Evolutionary conservation across 148 eudicot genomes (phyloP), one percentile per base, ranked within the genome.

Genomic region (Oxyria digyna): DNA sequence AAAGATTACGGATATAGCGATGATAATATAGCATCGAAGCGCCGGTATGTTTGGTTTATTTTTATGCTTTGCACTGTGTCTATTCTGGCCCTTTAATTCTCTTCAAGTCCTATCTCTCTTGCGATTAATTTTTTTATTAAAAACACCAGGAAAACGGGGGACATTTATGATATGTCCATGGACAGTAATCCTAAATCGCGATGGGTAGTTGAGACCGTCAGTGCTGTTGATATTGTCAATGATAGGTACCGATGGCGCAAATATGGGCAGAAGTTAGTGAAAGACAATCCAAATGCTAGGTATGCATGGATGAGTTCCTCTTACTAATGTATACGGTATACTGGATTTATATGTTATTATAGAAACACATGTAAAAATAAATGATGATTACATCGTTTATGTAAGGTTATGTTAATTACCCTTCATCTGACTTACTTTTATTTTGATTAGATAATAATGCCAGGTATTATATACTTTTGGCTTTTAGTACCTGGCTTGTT

Each of bases 191-290:
- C 81, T 4, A 67, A 90, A 70, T 73, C 85, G 46, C 85, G 85
- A 33, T 72, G 77, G 69, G 87, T 90, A 63, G 81, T 93, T 71
- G 86, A 94, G 69, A 88, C 91, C 43, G 71, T 79, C 63, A 91
- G 96, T 46, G 89, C 72, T 65, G 88, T 91, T 71, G 99, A 94
- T 80, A 67, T 88, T 46, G 83, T 91, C 42, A 85, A 87, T 78
- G 99, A 94, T 80, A 96, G 99, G 57, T 83, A 76, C 75, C 87
- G 99, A 20, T 90, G 97, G 99, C 99, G 97, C 67, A 94, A 94
- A 76, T 94, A 94, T 76, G 99, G 99, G 40, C 99, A 94, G 79
- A 94, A 94, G 67, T 70, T 85, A 71, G 96, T 94, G 2, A 91
- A 87, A 79, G 99, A 96, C 77, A 94, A 84, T 81, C 81, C 91